phyloP scores from a whole-genome alignment of 352 stramenopile species.

The Achlya hypogyna region DNA sequence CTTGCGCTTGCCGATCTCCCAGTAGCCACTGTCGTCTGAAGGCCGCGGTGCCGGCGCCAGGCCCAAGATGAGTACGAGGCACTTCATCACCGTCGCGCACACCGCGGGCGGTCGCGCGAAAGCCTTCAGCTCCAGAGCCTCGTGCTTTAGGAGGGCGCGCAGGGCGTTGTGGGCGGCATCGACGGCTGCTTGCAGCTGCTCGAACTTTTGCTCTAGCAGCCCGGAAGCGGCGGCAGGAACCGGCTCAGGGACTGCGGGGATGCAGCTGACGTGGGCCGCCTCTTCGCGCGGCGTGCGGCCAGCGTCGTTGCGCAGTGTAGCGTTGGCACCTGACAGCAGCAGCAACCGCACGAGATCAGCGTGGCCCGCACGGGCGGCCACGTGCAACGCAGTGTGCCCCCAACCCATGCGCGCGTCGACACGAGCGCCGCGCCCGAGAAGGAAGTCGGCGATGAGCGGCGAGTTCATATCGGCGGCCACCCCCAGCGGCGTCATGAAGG shows the following conservation, averaged over 20 bases:
- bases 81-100: neutral
- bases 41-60: neutral
- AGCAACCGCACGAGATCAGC: constrained; percentile 3
- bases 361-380: constrained; percentile 4
- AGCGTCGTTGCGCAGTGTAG: neutral
- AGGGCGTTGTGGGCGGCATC: neutral
- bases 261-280: neutral
- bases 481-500: constrained; percentile 9
- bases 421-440: neutral
- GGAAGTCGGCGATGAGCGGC: constrained; percentile 7
- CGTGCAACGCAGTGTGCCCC: neutral
- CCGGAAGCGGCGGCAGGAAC: no score
- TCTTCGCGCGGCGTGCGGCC: constrained; percentile 5
- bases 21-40: neutral
- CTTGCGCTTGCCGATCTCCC: constrained; percentile 13
- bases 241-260: neutral
- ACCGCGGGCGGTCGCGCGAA: neutral
- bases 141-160: neutral
- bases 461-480: constrained; percentile 15
- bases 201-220: neutral
- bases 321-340: neutral
- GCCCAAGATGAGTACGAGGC: constrained; percentile 3
- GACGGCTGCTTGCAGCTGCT: neutral
- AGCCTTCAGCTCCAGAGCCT: constrained; percentile 7
- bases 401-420: constrained; percentile 6